Conservation (phyloP, 1,284 basidiomycete species). For the Ceratobasidium sp. region DNA sequence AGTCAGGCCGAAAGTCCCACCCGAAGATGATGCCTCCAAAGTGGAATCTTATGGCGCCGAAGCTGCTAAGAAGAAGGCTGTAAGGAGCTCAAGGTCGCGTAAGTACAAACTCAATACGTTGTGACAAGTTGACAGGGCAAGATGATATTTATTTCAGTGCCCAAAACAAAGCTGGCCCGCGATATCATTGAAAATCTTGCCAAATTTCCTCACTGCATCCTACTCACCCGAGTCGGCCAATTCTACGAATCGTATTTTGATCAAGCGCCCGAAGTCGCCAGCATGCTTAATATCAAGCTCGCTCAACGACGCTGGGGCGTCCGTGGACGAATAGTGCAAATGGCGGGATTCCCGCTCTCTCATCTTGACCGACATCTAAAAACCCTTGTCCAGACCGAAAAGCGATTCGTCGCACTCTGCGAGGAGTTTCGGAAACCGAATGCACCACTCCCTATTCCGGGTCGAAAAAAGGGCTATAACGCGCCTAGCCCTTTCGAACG, state of each 20-base stretch:
- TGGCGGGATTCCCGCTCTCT: slow-evolving; percentile 92
- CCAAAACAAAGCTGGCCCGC: slow-evolving; percentile 65
- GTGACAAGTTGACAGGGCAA: background rate
- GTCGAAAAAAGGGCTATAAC: slow-evolving; percentile 30
- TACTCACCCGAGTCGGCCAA: slow-evolving; percentile 91
- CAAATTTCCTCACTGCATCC: slow-evolving; percentile 86
- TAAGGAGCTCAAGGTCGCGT: slow-evolving; percentile 7
- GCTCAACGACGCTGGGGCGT: slow-evolving; percentile 76
- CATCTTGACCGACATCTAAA: slow-evolving; percentile 90
- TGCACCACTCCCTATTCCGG: slow-evolving; percentile 50
- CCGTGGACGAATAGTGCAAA: slow-evolving; percentile 68
- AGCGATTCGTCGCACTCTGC: slow-evolving; percentile 88
- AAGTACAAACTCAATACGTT: background rate
- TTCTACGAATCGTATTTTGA: slow-evolving; percentile 99
- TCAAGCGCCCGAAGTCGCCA: slow-evolving; percentile 83
- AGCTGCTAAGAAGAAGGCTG: slow-evolving; percentile 6
- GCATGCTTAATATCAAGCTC: slow-evolving; percentile 83
- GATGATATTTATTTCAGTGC: slow-evolving; percentile 20
- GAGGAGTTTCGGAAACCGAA: slow-evolving; percentile 79
- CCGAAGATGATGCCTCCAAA: background rate
- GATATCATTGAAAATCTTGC: slow-evolving; percentile 79
- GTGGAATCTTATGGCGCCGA: background rate
- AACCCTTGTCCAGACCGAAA: slow-evolving; percentile 83
- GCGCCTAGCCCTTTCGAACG: slow-evolving; percentile 70
- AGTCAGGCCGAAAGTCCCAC: background rate